Evolutionary conservation across 345 rosid species (phyloP), one percentile per base, ranked within the genome.

Genomic region (Arabis hirsuta): DNA sequence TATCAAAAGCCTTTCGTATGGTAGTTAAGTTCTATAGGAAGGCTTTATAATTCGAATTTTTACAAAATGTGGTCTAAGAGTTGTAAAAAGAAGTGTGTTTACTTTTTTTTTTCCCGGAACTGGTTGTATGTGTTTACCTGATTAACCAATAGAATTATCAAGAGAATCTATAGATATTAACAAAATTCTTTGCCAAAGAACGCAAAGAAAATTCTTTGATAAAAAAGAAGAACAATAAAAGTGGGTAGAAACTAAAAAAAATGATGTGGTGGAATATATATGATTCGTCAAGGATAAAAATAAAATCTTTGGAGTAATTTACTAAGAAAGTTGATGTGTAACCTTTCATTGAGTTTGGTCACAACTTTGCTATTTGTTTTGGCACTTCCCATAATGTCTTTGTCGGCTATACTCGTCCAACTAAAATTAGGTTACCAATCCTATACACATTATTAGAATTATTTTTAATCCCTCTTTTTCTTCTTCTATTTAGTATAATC

Each of bases 311-410:
- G 82, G 86, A 50, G 61, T 36, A 65, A 92, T 80, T 84, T 86
- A 86, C 83, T 81, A 48, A 86, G 81, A 84, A 85, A 88, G 95
- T 84, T 81, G 88, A 85, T 82, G 79, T 68, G 62, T 84, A 74
- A 75, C 73, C n/a, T 62, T 62, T 55, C 36, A 39, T 34, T 68
- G 43, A 59, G 71, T 73, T 74, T 51, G 69, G 78, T 69, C 73
- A 53, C 51, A 51, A 47, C 67, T 50, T 50, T 74, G 67, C 12
- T 29, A 41, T 45, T 52, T 68, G 74, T 62, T 75, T 75, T 68
- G 79, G 69, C 70, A 68, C 65, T 39, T 68, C 70, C 26, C 36
- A 62, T 75, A 67, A 75, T 75, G 63, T 70, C 29, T 54, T 60
- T 68, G 79, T 75, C 79, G 73, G 73, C 79, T 73, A 65, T 20